A percentile compares a stretch with the other conserved stretches of the same genome.
Conservation (phyloP, 495 filamentous ascomycete species). For the Neurospora pannonica region DNA sequence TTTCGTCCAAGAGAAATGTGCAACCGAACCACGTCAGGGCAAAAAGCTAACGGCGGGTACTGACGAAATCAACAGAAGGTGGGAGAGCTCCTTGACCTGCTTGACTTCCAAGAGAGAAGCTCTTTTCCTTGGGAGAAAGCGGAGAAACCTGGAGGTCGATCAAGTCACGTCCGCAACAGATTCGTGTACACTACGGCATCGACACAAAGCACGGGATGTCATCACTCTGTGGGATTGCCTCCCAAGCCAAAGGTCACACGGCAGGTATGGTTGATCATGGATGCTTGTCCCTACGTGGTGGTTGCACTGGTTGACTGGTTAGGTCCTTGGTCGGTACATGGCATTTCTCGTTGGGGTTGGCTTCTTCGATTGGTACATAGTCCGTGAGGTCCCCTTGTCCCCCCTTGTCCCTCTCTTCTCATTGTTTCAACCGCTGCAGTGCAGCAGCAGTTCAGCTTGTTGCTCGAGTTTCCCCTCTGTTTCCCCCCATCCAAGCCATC, state of each 20-base stretch:
- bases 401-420: neutral
- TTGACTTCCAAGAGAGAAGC: neutral
- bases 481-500: neutral
- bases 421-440: neutral
- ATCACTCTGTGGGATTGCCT: constrained; percentile 4
- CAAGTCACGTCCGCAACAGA: neutral
- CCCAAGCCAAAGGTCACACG: constrained; percentile 2
- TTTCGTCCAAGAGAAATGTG: neutral
- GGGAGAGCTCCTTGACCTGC: neutral
- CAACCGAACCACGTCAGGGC: neutral
- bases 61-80: neutral
- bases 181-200: neutral
- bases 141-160: neutral
- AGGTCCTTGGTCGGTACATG: neutral
- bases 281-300: neutral
- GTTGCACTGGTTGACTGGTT: neutral
- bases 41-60: neutral
- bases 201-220: constrained; percentile 11
- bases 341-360: neutral
- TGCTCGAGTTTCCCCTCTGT: neutral
- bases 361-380: too few relatives aligned
- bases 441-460: neutral
- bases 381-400: neutral
- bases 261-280: constrained; percentile 1
- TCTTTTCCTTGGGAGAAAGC: neutral